Percentiles rank a stretch among this genome's conserved stretches.
Conservation (phyloP, 208 protist species). For the Leishmania amazonensis region DNA sequence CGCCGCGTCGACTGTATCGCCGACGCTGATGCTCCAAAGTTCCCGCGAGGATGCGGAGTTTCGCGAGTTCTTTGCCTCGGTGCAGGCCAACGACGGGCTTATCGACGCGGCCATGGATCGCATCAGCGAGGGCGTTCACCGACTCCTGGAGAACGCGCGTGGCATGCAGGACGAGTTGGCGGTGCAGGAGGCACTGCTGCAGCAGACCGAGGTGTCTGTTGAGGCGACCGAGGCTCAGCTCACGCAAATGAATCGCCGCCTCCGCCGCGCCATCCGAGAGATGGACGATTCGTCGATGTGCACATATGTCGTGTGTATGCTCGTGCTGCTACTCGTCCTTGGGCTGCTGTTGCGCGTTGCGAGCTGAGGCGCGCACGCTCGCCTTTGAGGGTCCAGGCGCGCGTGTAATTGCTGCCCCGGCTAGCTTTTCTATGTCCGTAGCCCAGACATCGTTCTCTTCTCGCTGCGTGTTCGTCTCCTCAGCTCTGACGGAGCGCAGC, state of each 20-base stretch:
- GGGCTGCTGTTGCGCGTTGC: conserved; percentile 34
- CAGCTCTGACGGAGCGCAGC: too few relatives aligned
- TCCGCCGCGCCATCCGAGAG: conserved; percentile 52
- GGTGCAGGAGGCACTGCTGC: conserved; percentile 54
- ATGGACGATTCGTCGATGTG: conserved; percentile 58
- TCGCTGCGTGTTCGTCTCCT: neutral
- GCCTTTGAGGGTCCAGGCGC: neutral
- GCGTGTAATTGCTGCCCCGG: neutral
- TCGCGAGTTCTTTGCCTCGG: conserved; percentile 52
- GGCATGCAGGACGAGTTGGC: conserved; percentile 61
- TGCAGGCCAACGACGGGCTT: conserved; percentile 51
- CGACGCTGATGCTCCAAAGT: conserved; percentile 20
- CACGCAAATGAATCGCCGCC: conserved; percentile 51
- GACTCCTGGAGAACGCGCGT: conserved; percentile 68
- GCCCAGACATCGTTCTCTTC: neutral
- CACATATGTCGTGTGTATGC: conserved; percentile 52
- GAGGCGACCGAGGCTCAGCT: conserved; percentile 45
- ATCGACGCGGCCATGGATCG: conserved; percentile 75
- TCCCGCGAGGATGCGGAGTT: conserved; percentile 73
- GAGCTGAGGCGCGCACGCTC: neutral
- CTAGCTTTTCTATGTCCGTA: neutral
- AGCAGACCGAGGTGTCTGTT: conserved; percentile 48
- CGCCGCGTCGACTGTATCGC: neutral
- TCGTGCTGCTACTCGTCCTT: conserved; percentile 44
- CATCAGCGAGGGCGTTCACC: conserved; percentile 52